Conservation (phyloP, 495 filamentous ascomycete genomes). For the Aspergillus steynii region DNA sequence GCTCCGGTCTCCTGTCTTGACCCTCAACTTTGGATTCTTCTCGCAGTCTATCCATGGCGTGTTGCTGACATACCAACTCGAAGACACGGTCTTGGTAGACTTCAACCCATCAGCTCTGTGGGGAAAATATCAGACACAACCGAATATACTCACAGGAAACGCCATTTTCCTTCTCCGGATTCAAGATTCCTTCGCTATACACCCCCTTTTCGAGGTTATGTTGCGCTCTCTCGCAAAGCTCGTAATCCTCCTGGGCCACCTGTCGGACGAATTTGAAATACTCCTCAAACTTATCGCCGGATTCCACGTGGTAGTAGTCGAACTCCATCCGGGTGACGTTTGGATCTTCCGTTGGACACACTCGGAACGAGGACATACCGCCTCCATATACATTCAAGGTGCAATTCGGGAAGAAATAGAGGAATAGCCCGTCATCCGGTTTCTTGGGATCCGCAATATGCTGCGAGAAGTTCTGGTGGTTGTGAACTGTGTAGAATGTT, state of each 20-base stretch:
- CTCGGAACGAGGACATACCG: conserved; percentile 60
- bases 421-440: conserved; percentile 54
- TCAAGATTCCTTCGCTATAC: conserved; percentile 59
- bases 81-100: conserved; percentile 59
- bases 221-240: conserved; percentile 61
- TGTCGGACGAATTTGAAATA: conserved; percentile 62
- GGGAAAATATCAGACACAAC: neutral
- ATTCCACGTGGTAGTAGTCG: conserved; percentile 58
- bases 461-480: conserved; percentile 58
- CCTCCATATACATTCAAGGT: conserved; percentile 63
- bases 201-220: conserved; percentile 55
- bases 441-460: conserved; percentile 59
- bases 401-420: conserved; percentile 65
- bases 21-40: conserved; percentile 14
- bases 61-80: conserved; percentile 52
- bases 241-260: conserved; percentile 60
- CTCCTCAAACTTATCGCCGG: conserved; percentile 57
- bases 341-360: conserved; percentile 55
- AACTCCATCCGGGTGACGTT: conserved; percentile 61
- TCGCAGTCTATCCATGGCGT: conserved; percentile 35
- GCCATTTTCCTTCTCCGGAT: conserved; percentile 58
- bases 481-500: conserved; percentile 57
- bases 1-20: conserved; percentile 10
- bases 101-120: conserved; percentile 13
- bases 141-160: conserved; percentile 47